phyloP scores from a whole-genome alignment of 495 filamentous ascomycete genomes.

The Neurospora sp. region DNA sequence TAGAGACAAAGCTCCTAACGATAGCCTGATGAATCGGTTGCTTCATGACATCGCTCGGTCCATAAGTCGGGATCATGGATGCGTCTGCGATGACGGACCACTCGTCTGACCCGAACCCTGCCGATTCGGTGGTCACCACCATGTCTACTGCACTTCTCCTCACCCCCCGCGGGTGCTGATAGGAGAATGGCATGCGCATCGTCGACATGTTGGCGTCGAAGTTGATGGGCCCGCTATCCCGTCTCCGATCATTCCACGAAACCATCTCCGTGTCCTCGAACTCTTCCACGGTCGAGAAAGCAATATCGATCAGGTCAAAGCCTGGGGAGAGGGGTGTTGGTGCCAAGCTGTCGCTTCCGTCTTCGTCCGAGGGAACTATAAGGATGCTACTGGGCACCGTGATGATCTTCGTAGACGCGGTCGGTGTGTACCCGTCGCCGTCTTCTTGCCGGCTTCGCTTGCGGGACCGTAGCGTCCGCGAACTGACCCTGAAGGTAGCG shows the following conservation, averaged over 20 bases:
- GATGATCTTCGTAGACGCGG: neutral
- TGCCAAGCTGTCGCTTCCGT: neutral
- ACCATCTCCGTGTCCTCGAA: neutral
- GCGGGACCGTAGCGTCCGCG: neutral
- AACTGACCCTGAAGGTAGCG: neutral
- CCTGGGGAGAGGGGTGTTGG: neutral
- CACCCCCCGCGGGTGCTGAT: neutral
- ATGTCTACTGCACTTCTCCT: neutral
- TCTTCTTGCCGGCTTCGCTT: neutral
- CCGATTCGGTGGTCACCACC: neutral
- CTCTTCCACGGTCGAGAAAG: neutral
- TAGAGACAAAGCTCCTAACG: slow-evolving; percentile 3
- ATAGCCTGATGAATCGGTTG: slow-evolving; percentile 2
- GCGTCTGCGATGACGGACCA: slow-evolving; percentile 13
- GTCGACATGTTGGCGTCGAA: slow-evolving; percentile 3
- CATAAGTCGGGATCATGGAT: slow-evolving; percentile 14
- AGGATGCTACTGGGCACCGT: neutral
- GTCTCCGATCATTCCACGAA: neutral
- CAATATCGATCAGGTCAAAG: neutral
- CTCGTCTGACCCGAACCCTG: slow-evolving; percentile 3
- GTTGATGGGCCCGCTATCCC: neutral
- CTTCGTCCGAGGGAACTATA: neutral
- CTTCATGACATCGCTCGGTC: slow-evolving; percentile 8
- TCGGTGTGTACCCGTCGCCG: neutral
- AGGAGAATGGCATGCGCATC: slow-evolving; percentile 11